Conservation (phyloP, 805 yeast species). For the Kuraishia piskuri region DNA sequence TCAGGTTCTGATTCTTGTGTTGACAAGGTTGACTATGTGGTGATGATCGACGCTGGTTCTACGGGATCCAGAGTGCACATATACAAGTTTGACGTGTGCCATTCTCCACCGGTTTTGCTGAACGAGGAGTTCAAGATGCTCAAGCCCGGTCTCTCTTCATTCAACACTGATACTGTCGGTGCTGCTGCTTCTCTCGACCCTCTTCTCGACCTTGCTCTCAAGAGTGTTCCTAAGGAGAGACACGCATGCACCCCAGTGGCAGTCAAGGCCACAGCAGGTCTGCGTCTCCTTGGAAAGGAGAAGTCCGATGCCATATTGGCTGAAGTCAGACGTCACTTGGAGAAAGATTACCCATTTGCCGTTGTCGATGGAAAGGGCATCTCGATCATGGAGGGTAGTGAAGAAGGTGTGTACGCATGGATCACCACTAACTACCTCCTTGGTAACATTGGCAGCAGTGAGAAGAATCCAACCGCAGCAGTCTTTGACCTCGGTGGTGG, state of each 20-base stretch:
- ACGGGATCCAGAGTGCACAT: constrained; percentile 95
- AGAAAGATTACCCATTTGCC: constrained; percentile 81
- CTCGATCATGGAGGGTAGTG: constrained; percentile 90
- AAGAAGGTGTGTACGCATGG: constrained; percentile 99
- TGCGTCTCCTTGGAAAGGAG: constrained; percentile 73
- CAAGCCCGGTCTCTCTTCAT: constrained; percentile 87
- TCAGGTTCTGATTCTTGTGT: not conserved
- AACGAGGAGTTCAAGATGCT: constrained; percentile 81
- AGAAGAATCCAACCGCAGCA: constrained; percentile 82
- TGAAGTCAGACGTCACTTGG: constrained; percentile 71
- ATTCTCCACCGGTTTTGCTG: constrained; percentile 72
- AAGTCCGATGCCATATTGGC: constrained; percentile 63
- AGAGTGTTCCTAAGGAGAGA: constrained; percentile 62
- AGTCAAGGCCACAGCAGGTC: constrained; percentile 97
- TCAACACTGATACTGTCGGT: constrained; percentile 66
- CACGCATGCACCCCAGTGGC: constrained; percentile 88
- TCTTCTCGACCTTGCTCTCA: constrained; percentile 65
- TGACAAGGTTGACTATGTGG: constrained; percentile 38
- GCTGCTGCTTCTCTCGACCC: constrained; percentile 92
- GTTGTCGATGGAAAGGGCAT: constrained; percentile 84
- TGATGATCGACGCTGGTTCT: constrained; percentile 97
- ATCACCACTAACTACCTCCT: constrained; percentile 88
- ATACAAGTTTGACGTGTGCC: constrained; percentile 83
- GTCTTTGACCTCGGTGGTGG: constrained; percentile 98
- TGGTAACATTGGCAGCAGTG: constrained; percentile 84